Percentiles rank a stretch among this genome's conserved stretches.
phyloP scores from a whole-genome alignment of 2,329 filamentous ascomycete species.

The Metarhizium sp. region DNA sequence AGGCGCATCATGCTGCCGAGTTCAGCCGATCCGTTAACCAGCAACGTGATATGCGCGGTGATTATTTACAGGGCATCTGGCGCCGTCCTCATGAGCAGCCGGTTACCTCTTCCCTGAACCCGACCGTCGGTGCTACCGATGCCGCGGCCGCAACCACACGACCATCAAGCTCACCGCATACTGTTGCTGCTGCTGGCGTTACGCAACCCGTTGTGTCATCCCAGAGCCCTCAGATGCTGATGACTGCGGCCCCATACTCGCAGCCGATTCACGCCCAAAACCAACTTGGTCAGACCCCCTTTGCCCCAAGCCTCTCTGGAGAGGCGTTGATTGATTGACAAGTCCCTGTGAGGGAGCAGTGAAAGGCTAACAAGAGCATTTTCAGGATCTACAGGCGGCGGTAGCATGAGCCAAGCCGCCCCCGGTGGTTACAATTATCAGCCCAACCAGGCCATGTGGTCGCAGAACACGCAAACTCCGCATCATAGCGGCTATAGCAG shows the following conservation, averaged over 20 bases:
- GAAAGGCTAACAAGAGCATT: neutral
- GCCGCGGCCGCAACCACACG: conserved; percentile 39
- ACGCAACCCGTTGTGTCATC: conserved; percentile 48
- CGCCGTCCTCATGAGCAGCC: conserved; percentile 73
- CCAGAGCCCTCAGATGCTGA: conserved; percentile 58
- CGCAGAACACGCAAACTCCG: conserved; percentile 55
- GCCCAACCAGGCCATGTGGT: conserved; percentile 52
- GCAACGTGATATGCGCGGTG: conserved; percentile 67
- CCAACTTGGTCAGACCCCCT: conserved; percentile 54
- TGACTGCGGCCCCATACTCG: conserved; percentile 56
- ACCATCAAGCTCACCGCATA: conserved; percentile 48
- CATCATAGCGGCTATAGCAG: conserved; percentile 42
- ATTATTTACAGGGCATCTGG: conserved; percentile 77
- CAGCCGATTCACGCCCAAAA: conserved; percentile 63
- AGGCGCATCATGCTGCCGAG: conserved; percentile 81
- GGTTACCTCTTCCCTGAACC: conserved; percentile 35
- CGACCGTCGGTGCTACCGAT: conserved; percentile 35
- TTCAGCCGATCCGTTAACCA: conserved; percentile 79
- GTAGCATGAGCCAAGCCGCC: conserved; percentile 39
- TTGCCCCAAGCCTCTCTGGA: conserved; percentile 19
- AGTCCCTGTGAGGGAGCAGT: neutral
- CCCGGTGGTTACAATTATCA: conserved; percentile 58
- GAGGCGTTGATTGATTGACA: neutral
- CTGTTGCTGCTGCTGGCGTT: conserved; percentile 41
- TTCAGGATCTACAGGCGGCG: conserved; percentile 41